Conservation (phyloP, 1,139 yeast species). For the Kurtzmaniella quercitrusa region DNA sequence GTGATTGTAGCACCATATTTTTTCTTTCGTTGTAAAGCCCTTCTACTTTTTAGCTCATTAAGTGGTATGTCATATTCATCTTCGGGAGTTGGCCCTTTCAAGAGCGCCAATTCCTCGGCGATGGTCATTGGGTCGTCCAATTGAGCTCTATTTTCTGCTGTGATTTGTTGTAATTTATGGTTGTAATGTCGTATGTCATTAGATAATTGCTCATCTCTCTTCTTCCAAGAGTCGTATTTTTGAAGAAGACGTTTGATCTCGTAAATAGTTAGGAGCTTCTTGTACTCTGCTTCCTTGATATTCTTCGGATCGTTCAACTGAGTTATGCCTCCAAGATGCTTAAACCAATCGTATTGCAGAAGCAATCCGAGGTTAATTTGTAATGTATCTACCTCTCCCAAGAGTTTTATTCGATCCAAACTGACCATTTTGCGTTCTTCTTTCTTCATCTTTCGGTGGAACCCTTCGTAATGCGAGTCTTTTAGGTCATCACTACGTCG, state of each 20-base stretch:
- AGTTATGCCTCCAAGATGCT: conserved; percentile 49
- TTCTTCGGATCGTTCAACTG: conserved; percentile 45
- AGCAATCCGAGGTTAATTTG: conserved; percentile 42
- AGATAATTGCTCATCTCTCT: conserved; percentile 23
- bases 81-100: conserved; percentile 3
- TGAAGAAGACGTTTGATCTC: conserved; percentile 46
- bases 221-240: conserved; percentile 45
- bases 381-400: conserved; percentile 49
- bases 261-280: conserved; percentile 46
- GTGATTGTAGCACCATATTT: conserved; percentile 23
- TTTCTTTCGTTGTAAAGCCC: conserved; percentile 17
- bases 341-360: conserved; percentile 53
- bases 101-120: neutral
- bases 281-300: conserved; percentile 43
- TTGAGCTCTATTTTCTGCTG: neutral
- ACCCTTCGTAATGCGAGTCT: conserved; percentile 42
- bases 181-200: conserved; percentile 13
- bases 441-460: conserved; percentile 61
- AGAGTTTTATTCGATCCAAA: conserved; percentile 49
- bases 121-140: neutral
- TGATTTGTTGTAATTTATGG: neutral
- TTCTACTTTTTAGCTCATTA: conserved; percentile 14
- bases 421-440: conserved; percentile 63
- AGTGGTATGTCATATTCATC: conserved; percentile 20
- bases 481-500: conserved; percentile 36